A percentile compares a stretch with the other conserved stretches of the same genome.
phyloP scores from a whole-genome alignment of 495 filamentous ascomycete species.

The Oidiodendron maius region DNA sequence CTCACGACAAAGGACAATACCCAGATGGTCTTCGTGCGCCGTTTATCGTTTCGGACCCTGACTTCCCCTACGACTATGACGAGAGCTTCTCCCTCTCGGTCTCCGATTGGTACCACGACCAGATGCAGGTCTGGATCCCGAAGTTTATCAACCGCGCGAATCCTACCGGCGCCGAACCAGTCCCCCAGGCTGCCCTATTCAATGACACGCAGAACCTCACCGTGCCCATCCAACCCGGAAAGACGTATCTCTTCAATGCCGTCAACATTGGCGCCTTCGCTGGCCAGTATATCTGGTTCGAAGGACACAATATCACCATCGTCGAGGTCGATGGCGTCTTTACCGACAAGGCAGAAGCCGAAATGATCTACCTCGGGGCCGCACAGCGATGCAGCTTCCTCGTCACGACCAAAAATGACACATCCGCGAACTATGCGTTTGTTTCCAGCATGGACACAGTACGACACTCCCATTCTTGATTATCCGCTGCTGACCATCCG shows the following conservation, averaged over 20 bases:
- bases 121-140: constrained; percentile 47
- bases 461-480: constrained; percentile 23
- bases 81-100: constrained; percentile 51
- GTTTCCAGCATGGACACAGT: constrained; percentile 56
- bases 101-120: constrained; percentile 42
- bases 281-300: constrained; percentile 65
- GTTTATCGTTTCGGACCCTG: constrained; percentile 53
- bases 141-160: constrained; percentile 52
- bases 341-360: constrained; percentile 49
- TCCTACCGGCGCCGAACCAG: constrained; percentile 56
- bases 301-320: constrained; percentile 57
- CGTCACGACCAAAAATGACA: constrained; percentile 59
- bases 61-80: constrained; percentile 47
- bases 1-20: constrained; percentile 54
- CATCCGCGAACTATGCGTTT: constrained; percentile 60
- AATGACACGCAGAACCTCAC: constrained; percentile 43
- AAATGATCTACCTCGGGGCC: constrained; percentile 59
- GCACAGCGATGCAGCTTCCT: constrained; percentile 68
- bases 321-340: constrained; percentile 52
- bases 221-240: constrained; percentile 57
- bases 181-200: constrained; percentile 47
- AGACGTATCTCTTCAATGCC: constrained; percentile 75
- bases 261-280: constrained; percentile 71
- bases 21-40: constrained; percentile 60
- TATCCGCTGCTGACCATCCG: constrained; percentile 23